Base-by-base conservation (phyloP, 805 yeast species). In the Candida piceae region DNA sequence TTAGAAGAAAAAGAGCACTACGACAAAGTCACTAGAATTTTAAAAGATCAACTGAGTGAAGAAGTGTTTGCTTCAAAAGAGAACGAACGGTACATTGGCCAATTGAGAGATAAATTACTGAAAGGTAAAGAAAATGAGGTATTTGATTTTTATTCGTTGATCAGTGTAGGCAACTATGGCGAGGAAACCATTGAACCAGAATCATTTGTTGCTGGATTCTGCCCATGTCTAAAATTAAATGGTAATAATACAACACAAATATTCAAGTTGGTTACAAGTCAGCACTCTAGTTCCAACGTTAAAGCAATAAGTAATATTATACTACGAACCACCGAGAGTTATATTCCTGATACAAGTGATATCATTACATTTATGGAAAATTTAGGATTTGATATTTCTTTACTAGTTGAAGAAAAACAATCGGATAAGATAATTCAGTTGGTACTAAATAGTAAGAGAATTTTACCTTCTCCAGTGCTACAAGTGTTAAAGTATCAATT, bases 71-170 rank as follows among this genome's bases (percentile, higher is more conserved):
- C 32, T 5, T 37, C 43, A 21, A 39, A 36, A n/a, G 7, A 32
- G 11, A 40, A 45, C 8, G 12, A 29, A 4, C 34, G 26, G 2
- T 49, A 50, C 25, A 22, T 48, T 11, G 35, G 42, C 16, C 26
- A 39, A n/a, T 16, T 49, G 9, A 37, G 39, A 7, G 32, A 36
- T 13, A 31, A 33, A 10, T 26, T 50, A 12, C 21, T 36, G 25
- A 32, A 32, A 10, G 33, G 40, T 9, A 33, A 40, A 12, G 41
- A 33, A 12, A 39, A 43, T 20, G 37, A 37, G 27, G 29, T 46
- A 5, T 8, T 29, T 8, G 55, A 49, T 27, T 42, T 43, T 15
- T 43, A 45, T 31, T 36, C 39, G 18, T 40, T 50, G 5, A 37
- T 32, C 8, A 22, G 15, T 3, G 27, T 26, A 4, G 52, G 50